A percentile compares a stretch with the other conserved stretches of the same genome.
These are phyloP conservation scores for Omphalea diandra DNA, from an alignment of 441 rosid species.

Conservation along the genomic window DNA sequence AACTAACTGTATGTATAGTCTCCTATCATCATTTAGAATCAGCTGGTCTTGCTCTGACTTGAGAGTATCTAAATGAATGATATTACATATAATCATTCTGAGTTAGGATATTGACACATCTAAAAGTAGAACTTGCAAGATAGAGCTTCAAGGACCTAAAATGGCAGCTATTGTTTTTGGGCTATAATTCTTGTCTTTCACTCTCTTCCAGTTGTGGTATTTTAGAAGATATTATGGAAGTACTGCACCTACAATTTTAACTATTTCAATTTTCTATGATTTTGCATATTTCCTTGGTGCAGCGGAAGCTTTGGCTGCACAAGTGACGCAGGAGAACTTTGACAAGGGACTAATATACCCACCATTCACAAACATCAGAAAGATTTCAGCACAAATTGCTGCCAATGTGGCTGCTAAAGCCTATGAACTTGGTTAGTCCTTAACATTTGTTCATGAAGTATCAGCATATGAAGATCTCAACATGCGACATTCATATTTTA, in stretches of 20 bases:
- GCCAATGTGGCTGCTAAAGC: constrained; percentile 87
- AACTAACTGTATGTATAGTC: background rate
- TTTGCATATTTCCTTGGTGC: constrained; percentile 14
- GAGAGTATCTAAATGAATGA: background rate
- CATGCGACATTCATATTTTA: background rate
- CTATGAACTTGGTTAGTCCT: constrained; percentile 73
- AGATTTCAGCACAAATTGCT: constrained; percentile 86
- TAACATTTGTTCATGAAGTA: background rate
- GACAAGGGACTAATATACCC: constrained; percentile 85
- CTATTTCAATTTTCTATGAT: background rate
- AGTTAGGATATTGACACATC: background rate
- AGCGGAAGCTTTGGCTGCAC: constrained; percentile 86
- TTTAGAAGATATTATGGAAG: background rate
- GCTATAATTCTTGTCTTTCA: background rate
- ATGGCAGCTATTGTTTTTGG: background rate
- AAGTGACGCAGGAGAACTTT: constrained; percentile 71
- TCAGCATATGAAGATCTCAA: background rate
- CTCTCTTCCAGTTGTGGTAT: background rate
- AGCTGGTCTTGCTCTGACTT: too few relatives aligned
- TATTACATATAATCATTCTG: background rate
- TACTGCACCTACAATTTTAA: background rate
- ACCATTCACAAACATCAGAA: constrained; percentile 76
- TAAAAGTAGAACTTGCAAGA: background rate
- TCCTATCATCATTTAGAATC: background rate
- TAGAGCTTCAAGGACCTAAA: background rate